Base-by-base conservation (phyloP, 148 eudicot species). In the Silene conica region DNA sequence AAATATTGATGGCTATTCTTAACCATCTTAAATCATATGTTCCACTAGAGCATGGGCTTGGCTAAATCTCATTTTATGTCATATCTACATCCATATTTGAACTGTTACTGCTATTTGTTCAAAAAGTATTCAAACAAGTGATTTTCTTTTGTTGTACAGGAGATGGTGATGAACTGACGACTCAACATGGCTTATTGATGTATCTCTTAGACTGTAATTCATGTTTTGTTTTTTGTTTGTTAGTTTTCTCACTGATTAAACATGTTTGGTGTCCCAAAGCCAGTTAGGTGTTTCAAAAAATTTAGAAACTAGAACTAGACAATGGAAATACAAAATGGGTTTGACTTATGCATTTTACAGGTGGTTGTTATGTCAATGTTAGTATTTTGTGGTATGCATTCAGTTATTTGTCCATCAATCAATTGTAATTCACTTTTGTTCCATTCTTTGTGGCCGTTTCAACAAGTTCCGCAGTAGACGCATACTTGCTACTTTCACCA, bases 61-160 rank as follows among this genome's bases (percentile, higher is more conserved):
- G 60, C 61, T 46, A 41, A 46, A 45, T 62, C 41, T 19, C 38
- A 56, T 18, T 23, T 74, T 12, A 12, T 5, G 28, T 63, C 19
- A 55, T 57, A 23, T 45, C 25, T 69, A 23, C n/a, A 4, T 50
- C 14, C 43, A 23, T 8, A 16, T 23, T 8, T 19, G 28, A 22
- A 13, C 60, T 69, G 46, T 22, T 50, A 13, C 25, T 22, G 54
- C 43, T 14, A 2, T 52, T 50, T 69, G 38, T 50, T 52, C 34
- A 13, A 52, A 10, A 54, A 50, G 55, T 50, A 13, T 50, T 50
- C 5, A 50, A 14, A 11, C 2, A 13, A 14, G 55, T 12, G 9
- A 18, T 13, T 21, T 52, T 10, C 26, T 70, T 58, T 41, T 77
- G 52, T 66, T 72, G n/a, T 79, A 60, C 77, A 95, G 97, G 89